A percentile compares a stretch with the other conserved stretches of the same genome.
Evolutionary conservation across 2,329 filamentous ascomycete species (phyloP).

Genomic region (Epichloe amarillans): DNA sequence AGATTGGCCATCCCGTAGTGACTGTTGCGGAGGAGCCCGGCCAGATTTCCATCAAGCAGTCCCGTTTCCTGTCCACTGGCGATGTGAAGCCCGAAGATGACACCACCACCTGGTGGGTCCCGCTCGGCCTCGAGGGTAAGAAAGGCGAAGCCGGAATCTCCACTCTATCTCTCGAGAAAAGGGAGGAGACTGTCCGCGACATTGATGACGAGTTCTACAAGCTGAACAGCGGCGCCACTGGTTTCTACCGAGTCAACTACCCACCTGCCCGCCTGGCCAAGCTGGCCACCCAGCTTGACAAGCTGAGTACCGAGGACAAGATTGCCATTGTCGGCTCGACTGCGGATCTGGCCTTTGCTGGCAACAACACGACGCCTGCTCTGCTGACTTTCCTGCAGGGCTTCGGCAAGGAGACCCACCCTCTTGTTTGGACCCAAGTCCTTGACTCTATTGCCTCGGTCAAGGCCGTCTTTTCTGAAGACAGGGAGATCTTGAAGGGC

Average conservation of each 20-base stretch:
- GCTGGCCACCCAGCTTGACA: conserved; percentile 63
- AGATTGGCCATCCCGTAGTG: conserved; percentile 87
- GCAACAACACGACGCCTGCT: conserved; percentile 68
- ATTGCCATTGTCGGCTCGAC: conserved; percentile 87
- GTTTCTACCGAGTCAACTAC: conserved; percentile 88
- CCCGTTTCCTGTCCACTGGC: conserved; percentile 80
- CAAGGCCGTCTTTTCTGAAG: conserved; percentile 73
- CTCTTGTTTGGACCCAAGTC: conserved; percentile 81
- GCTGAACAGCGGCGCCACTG: conserved; percentile 78
- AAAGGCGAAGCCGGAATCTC: conserved; percentile 47
- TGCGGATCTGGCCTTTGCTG: conserved; percentile 76
- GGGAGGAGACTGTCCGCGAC: conserved; percentile 62
- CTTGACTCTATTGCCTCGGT: conserved; percentile 63
- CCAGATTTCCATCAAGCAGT: conserved; percentile 72
- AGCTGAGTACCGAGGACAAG: conserved; percentile 74
- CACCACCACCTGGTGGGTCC: conserved; percentile 89
- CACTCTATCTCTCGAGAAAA: conserved; percentile 56
- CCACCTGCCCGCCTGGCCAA: conserved; percentile 70
- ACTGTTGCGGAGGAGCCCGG: conserved; percentile 74
- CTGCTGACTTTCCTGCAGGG: conserved; percentile 74
- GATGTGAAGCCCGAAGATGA: conserved; percentile 88
- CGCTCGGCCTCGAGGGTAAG: conserved; percentile 77
- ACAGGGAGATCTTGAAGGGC: conserved; percentile 56
- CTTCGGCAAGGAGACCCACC: conserved; percentile 71
- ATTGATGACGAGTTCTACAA: conserved; percentile 80